Base-by-base conservation (phyloP, 768 basidiomycete species). In the Russula foetens region DNA sequence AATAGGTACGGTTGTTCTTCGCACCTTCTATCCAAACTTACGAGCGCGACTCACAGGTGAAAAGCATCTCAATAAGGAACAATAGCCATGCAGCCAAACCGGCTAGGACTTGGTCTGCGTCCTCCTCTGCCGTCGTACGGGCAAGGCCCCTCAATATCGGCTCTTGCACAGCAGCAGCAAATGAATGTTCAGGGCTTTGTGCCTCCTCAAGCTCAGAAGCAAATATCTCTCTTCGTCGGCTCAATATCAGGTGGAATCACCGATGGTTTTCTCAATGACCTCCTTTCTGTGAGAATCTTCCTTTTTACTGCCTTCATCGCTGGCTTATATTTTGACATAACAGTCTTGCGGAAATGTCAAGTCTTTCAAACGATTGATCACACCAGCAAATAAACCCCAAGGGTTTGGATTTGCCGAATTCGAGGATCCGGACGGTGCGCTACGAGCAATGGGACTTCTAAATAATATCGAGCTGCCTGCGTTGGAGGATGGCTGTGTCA, bases 381-480 rank as follows among this genome's bases (percentile, higher is more conserved):
- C 93, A 2, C 91, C 93, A 26, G 86, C 90, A 19, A 92, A 95
- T 69, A 92, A 95, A 72, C 90, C 95, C 7, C 91, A 95, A 76
- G 93, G 92, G 3, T 98, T 98, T 70, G 97, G 95, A 11, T 99
- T 98, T 73, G 96, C 92, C 51, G 91, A 96, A 71, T 98, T 83
- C 70, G 90, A 95, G 70, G 95, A 95, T 56, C 92, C 96, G 15
- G 90, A 95, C 70, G 85, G 88, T 62, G 94, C 97, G 4, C 74
- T 95, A 62, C 80, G 95, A 63, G 91, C 85, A 45, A 73, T 88
- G 66, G 73, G 75, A 33, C 77, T 88, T 61, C 74, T 90, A 63
- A 84, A 89, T 68, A 77, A 80, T 19, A 74, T 84, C 46, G 82
- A 82, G 66, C 68, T 90, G 41, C 85, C 85, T 11, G 83, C 84